Conservation (phyloP, 1,284 basidiomycete species). For the Exobasidium cylindrosporum region DNA sequence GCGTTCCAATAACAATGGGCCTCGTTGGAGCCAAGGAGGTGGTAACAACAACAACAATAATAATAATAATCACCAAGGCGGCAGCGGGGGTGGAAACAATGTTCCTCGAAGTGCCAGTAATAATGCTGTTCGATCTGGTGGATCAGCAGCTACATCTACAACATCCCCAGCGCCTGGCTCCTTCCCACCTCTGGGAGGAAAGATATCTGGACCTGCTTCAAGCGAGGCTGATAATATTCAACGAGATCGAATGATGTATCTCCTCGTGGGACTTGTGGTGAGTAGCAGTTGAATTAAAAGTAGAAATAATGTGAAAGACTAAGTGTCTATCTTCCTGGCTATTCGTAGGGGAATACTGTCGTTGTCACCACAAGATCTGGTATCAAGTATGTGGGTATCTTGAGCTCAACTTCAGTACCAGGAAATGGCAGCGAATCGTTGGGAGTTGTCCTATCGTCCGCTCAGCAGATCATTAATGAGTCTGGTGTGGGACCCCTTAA, state of each 20-base stretch:
- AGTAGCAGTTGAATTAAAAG: no score
- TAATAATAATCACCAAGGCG: constrained; percentile 1
- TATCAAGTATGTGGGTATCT: constrained; percentile 43
- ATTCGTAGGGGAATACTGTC: constrained; percentile 30
- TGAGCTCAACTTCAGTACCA: constrained; percentile 29
- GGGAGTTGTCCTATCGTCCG: constrained; percentile 37
- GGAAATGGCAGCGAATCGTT: constrained; percentile 12
- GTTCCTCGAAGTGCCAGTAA: background rate
- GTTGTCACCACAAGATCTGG: constrained; percentile 39
- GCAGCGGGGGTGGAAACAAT: background rate
- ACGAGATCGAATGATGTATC: constrained; percentile 36
- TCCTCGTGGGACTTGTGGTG: constrained; percentile 33
- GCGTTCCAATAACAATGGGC: background rate
- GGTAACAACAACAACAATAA: background rate
- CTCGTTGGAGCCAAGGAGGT: background rate
- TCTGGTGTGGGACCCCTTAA: constrained; percentile 34
- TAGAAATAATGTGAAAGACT: no score
- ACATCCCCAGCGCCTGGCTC: background rate
- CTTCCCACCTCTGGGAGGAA: constrained; percentile 6
- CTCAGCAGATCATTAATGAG: constrained; percentile 32
- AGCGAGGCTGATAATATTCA: constrained; percentile 15
- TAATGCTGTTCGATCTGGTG: background rate
- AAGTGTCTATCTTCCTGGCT: no score
- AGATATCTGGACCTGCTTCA: background rate
- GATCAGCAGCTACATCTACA: background rate